Base-by-base conservation (phyloP, 2,329 filamentous ascomycete genomes). In the Beauveria rudraprayagi region DNA sequence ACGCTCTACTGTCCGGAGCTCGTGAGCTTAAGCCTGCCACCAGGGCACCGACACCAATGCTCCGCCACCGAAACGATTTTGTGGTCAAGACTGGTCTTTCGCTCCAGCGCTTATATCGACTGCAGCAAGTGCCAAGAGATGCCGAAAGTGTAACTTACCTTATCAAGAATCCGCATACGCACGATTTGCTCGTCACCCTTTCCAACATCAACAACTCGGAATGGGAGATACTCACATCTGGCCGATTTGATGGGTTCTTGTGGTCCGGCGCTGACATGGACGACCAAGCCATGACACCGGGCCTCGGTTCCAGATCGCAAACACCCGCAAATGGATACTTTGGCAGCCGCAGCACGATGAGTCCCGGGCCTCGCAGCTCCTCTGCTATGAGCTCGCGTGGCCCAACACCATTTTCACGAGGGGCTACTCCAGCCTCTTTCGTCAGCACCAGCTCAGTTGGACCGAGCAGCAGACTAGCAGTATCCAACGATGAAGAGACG, bases 171-270 rank as follows among this genome's bases (percentile, higher is more conserved):
- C 86, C 87, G 0, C 80, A 84, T 14, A 84, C 94, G 54, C 93
- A 97, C 72, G 89, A 94, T 69, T 85, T 96, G 37, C 84, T 97
- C 3, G 87, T 91, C 46, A 96, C 93, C 0, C 81, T 97, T 55
- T 87, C 90, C 41, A 91, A 92, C 57, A 94, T 97, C 67, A 94
- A 89, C 70, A 84, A 87, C 52, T 89, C 90, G n/a, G 93, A 97
- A 73, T 97, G 93, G 93, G 93, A 97, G 64, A 96, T 97, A 60
- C 80, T 97, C 14, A 91, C 89, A 5, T 97, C 93, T 0, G 93
- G 93, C 30, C 89, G 93, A 30, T 97, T 97, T 68, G 92, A 97
- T 70, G 93, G 93, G 4, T 97, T 97, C 75, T 80, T 97, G 22
- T 96, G 93, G 85, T 96, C 91, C 50, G 93, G 93, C 24, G 91